Percentiles rank a stretch among this genome's conserved stretches.
phyloP scores from a whole-genome alignment of 2,329 filamentous ascomycete species.

The Colletotrichum sansevieriae region DNA sequence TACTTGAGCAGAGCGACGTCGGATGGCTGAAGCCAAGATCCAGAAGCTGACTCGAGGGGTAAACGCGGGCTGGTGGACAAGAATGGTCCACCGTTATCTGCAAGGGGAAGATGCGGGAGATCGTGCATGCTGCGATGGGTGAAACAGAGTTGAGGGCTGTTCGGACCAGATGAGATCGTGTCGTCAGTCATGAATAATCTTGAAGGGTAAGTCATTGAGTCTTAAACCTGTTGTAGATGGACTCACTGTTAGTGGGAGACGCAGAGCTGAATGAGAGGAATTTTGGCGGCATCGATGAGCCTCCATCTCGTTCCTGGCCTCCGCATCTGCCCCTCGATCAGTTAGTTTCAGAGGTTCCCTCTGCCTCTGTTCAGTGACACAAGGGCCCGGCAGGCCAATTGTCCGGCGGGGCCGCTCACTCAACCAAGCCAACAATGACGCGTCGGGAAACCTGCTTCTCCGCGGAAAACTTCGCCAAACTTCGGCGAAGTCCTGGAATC shows the following conservation, averaged over 20 bases:
- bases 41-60: conserved; percentile 32
- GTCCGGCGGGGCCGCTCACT: conserved; percentile 11
- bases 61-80: conserved; percentile 37
- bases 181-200: too few relatives aligned
- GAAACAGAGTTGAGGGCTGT: neutral
- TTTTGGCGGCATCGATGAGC: neutral
- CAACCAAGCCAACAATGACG: neutral
- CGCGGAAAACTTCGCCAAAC: conserved; percentile 34
- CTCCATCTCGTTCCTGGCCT: too few relatives aligned
- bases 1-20: conserved; percentile 33
- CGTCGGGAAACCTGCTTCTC: conserved; percentile 10
- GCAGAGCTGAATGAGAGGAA: rapidly evolving
- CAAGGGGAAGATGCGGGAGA: conserved; percentile 19
- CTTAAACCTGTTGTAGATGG: too few relatives aligned
- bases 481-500: conserved; percentile 29
- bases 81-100: conserved; percentile 38
- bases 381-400: neutral
- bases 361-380: conserved; percentile 1
- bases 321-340: conserved; percentile 9
- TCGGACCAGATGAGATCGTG: rapidly evolving
- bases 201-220: too few relatives aligned
- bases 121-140: conserved; percentile 20
- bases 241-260: too few relatives aligned
- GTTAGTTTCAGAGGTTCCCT: neutral
- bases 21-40: conserved; percentile 30